Evolutionary conservation across 2,329 filamentous ascomycete genomes (phyloP).

Genomic region (Xylaria sp.): DNA sequence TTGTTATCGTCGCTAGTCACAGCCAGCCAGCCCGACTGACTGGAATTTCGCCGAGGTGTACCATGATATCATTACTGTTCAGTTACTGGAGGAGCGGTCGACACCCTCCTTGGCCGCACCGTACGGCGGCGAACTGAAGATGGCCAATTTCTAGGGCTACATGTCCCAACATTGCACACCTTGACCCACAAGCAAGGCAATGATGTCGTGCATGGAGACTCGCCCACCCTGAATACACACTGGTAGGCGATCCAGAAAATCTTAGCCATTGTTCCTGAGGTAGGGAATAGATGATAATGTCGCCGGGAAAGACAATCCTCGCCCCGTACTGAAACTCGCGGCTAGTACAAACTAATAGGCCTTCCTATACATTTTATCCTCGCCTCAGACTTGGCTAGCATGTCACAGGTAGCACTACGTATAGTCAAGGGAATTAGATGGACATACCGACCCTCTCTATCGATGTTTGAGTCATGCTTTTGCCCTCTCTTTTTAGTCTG

Average conservation of each 20-base stretch:
- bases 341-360: slow-evolving; percentile 23
- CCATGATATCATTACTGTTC: slow-evolving; percentile 43
- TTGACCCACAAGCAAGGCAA: slow-evolving; percentile 38
- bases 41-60: slow-evolving; percentile 39
- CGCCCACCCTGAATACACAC: slow-evolving; percentile 30
- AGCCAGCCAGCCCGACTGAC: slow-evolving; percentile 37
- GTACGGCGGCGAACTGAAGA: slow-evolving; percentile 30
- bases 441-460: slow-evolving; percentile 30
- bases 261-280: slow-evolving; percentile 5
- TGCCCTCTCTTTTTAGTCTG: slow-evolving; percentile 19
- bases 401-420: slow-evolving; percentile 28
- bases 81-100: slow-evolving; percentile 34
- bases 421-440: slow-evolving; percentile 27
- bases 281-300: slow-evolving; percentile 22
- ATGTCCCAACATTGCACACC: slow-evolving; percentile 22
- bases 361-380: slow-evolving; percentile 33
- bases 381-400: slow-evolving; percentile 34
- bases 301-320: slow-evolving; percentile 4
- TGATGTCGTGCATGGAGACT: slow-evolving; percentile 46
- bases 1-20: slow-evolving; percentile 36
- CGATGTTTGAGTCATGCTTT: slow-evolving; percentile 34
- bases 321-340: slow-evolving; percentile 8
- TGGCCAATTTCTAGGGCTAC: slow-evolving; percentile 31
- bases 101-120: slow-evolving; percentile 30
- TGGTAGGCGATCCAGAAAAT: slow-evolving; percentile 6